Conservation (phyloP, 345 rosid genomes). For the Pistacia atlantica region DNA sequence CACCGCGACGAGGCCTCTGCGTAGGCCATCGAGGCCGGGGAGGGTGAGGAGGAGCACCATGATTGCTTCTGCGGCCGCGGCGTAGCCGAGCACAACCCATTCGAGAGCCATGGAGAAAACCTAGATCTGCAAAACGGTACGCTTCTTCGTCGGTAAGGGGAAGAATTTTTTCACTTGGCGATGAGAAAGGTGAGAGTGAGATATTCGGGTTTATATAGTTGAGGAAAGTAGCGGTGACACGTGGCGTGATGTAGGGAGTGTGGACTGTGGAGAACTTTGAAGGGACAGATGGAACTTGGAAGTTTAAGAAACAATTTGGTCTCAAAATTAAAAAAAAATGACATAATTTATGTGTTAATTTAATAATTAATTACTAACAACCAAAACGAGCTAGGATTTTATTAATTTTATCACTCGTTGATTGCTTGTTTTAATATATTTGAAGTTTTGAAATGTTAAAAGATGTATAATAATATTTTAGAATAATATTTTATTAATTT, state of each 20-base stretch:
- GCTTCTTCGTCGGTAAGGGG: not conserved
- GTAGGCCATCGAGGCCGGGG: conserved; percentile 80
- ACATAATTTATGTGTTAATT: too few species aligned
- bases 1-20: conserved; percentile 74
- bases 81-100: conserved; percentile 88
- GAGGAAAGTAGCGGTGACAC: not conserved
- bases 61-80: conserved; percentile 89
- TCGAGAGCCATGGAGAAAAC: conserved; percentile 71
- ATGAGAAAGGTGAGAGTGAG: not conserved
- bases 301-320: not conserved
- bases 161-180: not conserved
- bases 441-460: too few species aligned
- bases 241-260: not conserved
- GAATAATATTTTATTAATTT: too few species aligned
- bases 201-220: not conserved
- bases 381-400: too few species aligned
- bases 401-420: too few species aligned
- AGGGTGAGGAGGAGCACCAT: conserved; percentile 81
- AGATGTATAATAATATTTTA: too few species aligned
- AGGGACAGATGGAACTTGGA: not conserved
- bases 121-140: conserved; percentile 7
- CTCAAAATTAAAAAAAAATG: too few species aligned
- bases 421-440: too few species aligned
- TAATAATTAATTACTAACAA: too few species aligned
- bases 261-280: not conserved